A percentile compares a stretch with the other conserved stretches of the same genome.
Evolutionary conservation across 768 basidiomycete genomes (phyloP).

Genomic region (Tephrocybe sp.): DNA sequence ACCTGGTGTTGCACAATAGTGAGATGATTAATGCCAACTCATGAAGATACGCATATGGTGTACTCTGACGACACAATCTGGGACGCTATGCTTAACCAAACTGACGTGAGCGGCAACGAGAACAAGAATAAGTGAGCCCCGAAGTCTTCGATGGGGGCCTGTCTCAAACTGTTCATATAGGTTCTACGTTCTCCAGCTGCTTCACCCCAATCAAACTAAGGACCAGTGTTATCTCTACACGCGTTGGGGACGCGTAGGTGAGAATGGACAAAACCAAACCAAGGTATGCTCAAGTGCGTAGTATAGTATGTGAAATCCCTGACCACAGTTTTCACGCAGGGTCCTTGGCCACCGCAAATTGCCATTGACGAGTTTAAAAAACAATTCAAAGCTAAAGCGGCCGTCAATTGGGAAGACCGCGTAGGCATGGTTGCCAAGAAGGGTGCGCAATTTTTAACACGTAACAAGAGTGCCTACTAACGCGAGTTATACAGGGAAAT

Average conservation of each 20-base stretch:
- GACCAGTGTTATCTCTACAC: constrained; percentile 42
- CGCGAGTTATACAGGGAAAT: constrained; percentile 44
- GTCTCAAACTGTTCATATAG: constrained; percentile 24
- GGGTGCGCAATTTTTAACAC: constrained; percentile 31
- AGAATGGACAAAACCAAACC: constrained; percentile 46
- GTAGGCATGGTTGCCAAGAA: constrained; percentile 51
- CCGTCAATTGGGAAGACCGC: constrained; percentile 47
- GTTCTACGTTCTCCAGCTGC: constrained; percentile 59
- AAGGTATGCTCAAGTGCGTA: constrained; percentile 38
- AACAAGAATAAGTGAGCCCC: constrained; percentile 58
- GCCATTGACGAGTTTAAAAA: constrained; percentile 59
- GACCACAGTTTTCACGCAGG: constrained; percentile 37
- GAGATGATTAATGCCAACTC: background rate
- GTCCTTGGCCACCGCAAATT: constrained; percentile 38
- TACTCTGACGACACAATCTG: constrained; percentile 41
- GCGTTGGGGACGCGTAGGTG: constrained; percentile 66
- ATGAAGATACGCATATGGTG: constrained; percentile 52
- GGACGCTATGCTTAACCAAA: constrained; percentile 68
- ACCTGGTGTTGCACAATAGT: background rate
- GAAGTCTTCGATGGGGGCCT: background rate
- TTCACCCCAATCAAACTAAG: constrained; percentile 46
- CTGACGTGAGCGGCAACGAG: constrained; percentile 44
- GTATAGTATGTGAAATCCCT: background rate
- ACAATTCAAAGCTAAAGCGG: constrained; percentile 59
- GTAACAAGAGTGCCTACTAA: background rate